Percentiles rank a stretch among this genome's conserved stretches.
These are phyloP conservation scores for Cairneyella variabilis DNA, from an alignment of 495 filamentous ascomycete species.

Conservation along the genomic window DNA sequence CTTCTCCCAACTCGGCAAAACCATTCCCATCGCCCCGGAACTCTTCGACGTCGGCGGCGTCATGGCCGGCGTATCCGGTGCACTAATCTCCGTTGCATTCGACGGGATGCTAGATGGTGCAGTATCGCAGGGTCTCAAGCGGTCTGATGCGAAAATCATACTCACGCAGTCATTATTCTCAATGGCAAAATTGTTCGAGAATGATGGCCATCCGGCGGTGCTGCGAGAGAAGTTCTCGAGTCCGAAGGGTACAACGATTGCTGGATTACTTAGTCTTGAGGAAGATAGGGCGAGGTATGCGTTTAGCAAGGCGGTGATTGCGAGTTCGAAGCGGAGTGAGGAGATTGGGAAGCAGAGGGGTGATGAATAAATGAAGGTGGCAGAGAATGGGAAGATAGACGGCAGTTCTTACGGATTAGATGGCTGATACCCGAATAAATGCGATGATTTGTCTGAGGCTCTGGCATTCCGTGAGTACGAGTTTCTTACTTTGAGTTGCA, in stretches of 20 bases:
- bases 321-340: slow-evolving; percentile 17
- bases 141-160: slow-evolving; percentile 72
- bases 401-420: no score
- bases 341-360: slow-evolving; percentile 13
- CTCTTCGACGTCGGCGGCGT: slow-evolving; percentile 70
- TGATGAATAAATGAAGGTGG: not conserved
- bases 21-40: slow-evolving; percentile 12
- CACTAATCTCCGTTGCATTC: slow-evolving; percentile 69
- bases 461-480: no score
- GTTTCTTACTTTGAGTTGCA: no score
- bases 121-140: slow-evolving; percentile 74
- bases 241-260: slow-evolving; percentile 77
- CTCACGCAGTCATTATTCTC: slow-evolving; percentile 73
- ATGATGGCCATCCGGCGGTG: slow-evolving; percentile 61
- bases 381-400: not conserved
- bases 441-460: no score
- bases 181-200: slow-evolving; percentile 44
- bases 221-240: slow-evolving; percentile 73
- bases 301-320: slow-evolving; percentile 58
- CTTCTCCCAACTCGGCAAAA: slow-evolving; percentile 51
- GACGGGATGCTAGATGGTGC: slow-evolving; percentile 76
- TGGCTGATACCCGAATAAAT: no score
- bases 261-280: slow-evolving; percentile 69
- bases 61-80: slow-evolving; percentile 71
- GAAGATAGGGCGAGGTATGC: slow-evolving; percentile 68